phyloP scores from a whole-genome alignment of 148 eudicot species.

The Arctostaphylos glauca region DNA sequence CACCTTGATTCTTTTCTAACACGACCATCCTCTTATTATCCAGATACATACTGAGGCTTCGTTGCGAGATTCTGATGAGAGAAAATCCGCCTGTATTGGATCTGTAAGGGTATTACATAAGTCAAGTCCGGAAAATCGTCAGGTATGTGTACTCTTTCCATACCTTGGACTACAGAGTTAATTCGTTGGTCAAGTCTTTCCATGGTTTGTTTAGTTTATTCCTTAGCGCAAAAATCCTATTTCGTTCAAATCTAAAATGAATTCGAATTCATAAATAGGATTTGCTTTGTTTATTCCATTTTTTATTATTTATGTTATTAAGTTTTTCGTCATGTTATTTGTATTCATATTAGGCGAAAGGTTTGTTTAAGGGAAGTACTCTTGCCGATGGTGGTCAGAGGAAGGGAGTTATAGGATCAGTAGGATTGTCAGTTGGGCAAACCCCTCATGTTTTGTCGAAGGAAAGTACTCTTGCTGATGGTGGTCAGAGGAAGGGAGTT shows the following conservation, averaged over 20 bases:
- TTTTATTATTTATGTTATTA: too few species aligned
- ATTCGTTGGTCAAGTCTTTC: neutral
- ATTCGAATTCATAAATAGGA: too few species aligned
- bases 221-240: too few species aligned
- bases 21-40: slow-evolving; percentile 3
- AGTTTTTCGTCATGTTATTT: neutral
- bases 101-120: slow-evolving; percentile 14
- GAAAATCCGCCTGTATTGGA: slow-evolving; percentile 2
- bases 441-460: neutral
- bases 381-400: too few species aligned
- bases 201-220: neutral
- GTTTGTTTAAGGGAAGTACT: neutral
- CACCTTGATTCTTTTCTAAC: neutral
- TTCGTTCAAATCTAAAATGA: too few species aligned
- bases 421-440: too few species aligned
- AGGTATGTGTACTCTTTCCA: slow-evolving; percentile 17
- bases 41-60: slow-evolving; percentile 16
- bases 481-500: too few species aligned
- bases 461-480: too few species aligned
- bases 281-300: too few species aligned
- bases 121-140: slow-evolving; percentile 10
- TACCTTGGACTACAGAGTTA: neutral
- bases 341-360: neutral
- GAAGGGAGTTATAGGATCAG: too few species aligned
- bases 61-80: slow-evolving; percentile 8